Conservation (phyloP, 106 monocot genomes). For the Platanthera guangdongensis region DNA sequence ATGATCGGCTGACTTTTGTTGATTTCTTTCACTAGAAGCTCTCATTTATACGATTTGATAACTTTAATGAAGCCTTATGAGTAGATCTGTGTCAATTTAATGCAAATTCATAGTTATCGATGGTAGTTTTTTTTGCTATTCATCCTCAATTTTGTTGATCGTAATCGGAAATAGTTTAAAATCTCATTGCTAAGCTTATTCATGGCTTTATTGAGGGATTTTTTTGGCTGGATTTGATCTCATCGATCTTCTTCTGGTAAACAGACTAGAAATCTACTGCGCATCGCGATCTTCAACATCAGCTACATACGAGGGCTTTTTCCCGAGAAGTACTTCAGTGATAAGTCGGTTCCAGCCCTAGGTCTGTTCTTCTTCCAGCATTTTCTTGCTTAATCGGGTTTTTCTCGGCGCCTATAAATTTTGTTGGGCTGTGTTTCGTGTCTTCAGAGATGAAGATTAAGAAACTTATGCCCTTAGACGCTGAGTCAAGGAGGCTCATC, state of each 20-base stretch:
- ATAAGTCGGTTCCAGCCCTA: conserved; percentile 94
- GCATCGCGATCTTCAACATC: conserved; percentile 96
- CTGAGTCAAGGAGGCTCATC: conserved; percentile 79
- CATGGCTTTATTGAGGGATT: background rate
- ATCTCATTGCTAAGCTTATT: background rate
- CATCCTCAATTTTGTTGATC: background rate
- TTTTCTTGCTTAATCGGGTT: background rate
- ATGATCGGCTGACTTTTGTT: background rate
- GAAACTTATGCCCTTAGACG: conserved; percentile 95
- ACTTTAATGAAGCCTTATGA: background rate
- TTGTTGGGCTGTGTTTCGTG: background rate
- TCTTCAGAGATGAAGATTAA: conserved; percentile 96
- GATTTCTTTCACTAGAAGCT: background rate
- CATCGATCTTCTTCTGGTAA: background rate
- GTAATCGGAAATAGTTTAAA: background rate
- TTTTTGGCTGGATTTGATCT: background rate
- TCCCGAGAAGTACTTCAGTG: conserved; percentile 94
- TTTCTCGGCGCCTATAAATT: too few relatives aligned
- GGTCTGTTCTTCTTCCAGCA: conserved; percentile 21
- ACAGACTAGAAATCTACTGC: conserved; percentile 91
- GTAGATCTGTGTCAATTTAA: background rate
- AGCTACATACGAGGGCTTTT: conserved; percentile 98
- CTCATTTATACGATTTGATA: background rate
- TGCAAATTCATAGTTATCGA: background rate
- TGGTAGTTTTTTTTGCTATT: background rate